These are phyloP conservation scores for Sindora glabra DNA, from an alignment of 306 rosid species.

Conservation along the genomic window DNA sequence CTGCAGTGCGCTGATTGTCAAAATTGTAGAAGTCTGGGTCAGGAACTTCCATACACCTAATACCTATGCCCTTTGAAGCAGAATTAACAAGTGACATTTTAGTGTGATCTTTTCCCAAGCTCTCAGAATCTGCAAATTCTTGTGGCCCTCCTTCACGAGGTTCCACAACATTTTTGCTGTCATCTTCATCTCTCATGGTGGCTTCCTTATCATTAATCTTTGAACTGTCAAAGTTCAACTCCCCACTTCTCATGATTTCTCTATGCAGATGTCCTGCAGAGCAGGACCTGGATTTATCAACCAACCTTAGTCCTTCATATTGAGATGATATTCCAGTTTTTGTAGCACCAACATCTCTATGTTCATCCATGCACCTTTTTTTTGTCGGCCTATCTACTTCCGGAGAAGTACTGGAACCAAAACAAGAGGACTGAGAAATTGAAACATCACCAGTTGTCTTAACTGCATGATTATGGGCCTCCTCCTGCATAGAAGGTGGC, in stretches of 20 bases:
- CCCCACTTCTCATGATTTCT: conserved; percentile 30
- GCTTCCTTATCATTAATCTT: conserved; percentile 16
- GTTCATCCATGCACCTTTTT: conserved; percentile 22
- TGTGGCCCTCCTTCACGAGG: conserved; percentile 3
- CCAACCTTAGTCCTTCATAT: conserved; percentile 21
- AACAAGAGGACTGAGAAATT: conserved; percentile 16
- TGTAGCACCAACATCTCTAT: conserved; percentile 10
- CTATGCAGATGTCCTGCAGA: too few species aligned
- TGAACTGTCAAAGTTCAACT: conserved; percentile 14
- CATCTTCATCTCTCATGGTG: conserved; percentile 21
- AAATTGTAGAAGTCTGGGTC: conserved; percentile 94
- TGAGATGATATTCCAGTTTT: conserved; percentile 14
- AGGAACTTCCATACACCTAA: conserved; percentile 56
- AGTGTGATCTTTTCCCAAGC: conserved; percentile 4
- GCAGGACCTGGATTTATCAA: conserved; percentile 24
- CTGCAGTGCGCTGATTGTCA: conserved; percentile 67
- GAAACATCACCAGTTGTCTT: conserved; percentile 28
- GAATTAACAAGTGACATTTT: conserved; percentile 16
- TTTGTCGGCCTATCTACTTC: conserved; percentile 35
- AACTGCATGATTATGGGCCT: conserved; percentile 11
- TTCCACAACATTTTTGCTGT: conserved; percentile 22
- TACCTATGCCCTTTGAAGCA: conserved; percentile 12
- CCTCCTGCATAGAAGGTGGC: conserved; percentile 17
- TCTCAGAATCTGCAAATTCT: conserved; percentile 11
- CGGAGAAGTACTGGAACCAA: conserved; percentile 21